Evolutionary conservation across 2,329 filamentous ascomycete genomes (phyloP), one percentile per base, ranked within the genome.

Genomic region (Talaromyces sp.): DNA sequence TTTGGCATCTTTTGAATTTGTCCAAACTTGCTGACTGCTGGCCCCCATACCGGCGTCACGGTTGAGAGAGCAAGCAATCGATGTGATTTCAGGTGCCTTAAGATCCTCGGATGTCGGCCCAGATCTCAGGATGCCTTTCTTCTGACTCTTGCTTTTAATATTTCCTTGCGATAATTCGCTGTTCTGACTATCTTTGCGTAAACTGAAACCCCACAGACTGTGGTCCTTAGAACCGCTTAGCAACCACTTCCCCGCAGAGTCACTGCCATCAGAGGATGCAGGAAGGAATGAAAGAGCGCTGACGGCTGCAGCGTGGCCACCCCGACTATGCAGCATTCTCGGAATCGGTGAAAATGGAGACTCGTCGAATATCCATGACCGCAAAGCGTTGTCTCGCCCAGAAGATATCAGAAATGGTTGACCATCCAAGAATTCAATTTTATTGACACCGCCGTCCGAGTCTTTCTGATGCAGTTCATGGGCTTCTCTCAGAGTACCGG

Each of bases 341-440:
- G 95, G 95, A 10, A 93, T 83, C 0, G 93, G 88, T 0, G 91
- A 95, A 73, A 96, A 96, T 0, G 94, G 93, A 0, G 88, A 89
- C 73, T 96, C 89, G 70, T 98, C 94, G 68, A 97, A 96, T 64
- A 98, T 95, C 94, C 94, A 97, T 5, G 92, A 93, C 73, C 94
- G 96, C 63, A 99, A 80, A 9, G 93, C 91, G 76, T 99, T 99
- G 74, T 99, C 95, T 55, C 90, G 83, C 4, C 95, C 96, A 66
- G 92, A 95, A 9, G 92, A 96, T 31, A 98, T 82, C 50, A 99
- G 85, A 2, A 98, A 89, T 5, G 92, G 90, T 73, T 99, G 96
- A 0, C 93, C 94, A 16, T 88, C 81, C 10, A 99, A 81, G 69
- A 99, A 99, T 69, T 97, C 91, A 23, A 96, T 81, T 71, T 90